Percentiles rank a stretch among this genome's conserved stretches.
phyloP scores from a whole-genome alignment of 148 eudicot species.

The Rhododendron simsii region DNA sequence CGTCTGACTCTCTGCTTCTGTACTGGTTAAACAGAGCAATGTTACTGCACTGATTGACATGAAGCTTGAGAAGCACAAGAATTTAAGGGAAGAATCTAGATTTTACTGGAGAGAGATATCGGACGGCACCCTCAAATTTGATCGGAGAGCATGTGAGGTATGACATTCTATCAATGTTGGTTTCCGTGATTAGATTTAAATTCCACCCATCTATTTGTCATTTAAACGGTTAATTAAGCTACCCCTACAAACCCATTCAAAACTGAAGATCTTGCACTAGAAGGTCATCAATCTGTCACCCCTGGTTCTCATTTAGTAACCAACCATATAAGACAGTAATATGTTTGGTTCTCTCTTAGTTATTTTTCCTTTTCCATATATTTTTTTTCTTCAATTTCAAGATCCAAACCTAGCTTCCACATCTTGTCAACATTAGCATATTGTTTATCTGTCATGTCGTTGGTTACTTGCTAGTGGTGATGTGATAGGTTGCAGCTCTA shows the following conservation, averaged over 20 bases:
- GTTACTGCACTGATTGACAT: slow-evolving; percentile 79
- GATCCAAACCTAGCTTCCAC: background rate
- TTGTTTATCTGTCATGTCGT: background rate
- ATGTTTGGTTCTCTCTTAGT: background rate
- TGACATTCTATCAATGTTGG: background rate
- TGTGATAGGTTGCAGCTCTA: slow-evolving; percentile 67
- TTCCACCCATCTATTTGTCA: background rate
- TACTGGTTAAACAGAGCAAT: slow-evolving; percentile 51
- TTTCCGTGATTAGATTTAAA: background rate
- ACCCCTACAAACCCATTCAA: background rate
- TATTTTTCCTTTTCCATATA: background rate
- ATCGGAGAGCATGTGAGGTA: slow-evolving; percentile 90
- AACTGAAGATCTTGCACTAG: background rate
- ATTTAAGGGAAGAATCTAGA: slow-evolving; percentile 79
- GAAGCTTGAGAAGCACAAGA: slow-evolving; percentile 99
- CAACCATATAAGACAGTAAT: background rate
- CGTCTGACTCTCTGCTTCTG: background rate
- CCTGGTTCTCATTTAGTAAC: background rate
- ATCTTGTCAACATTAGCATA: background rate
- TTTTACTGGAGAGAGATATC: slow-evolving; percentile 81
- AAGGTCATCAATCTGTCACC: background rate
- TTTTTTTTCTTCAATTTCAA: background rate
- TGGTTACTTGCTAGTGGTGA: background rate
- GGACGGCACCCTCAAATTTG: slow-evolving; percentile 87
- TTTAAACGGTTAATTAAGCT: background rate